A percentile compares a stretch with the other conserved stretches of the same genome.
Evolutionary conservation across 768 basidiomycete genomes (phyloP).

Genomic region (Leccinum olivaceopallidum): DNA sequence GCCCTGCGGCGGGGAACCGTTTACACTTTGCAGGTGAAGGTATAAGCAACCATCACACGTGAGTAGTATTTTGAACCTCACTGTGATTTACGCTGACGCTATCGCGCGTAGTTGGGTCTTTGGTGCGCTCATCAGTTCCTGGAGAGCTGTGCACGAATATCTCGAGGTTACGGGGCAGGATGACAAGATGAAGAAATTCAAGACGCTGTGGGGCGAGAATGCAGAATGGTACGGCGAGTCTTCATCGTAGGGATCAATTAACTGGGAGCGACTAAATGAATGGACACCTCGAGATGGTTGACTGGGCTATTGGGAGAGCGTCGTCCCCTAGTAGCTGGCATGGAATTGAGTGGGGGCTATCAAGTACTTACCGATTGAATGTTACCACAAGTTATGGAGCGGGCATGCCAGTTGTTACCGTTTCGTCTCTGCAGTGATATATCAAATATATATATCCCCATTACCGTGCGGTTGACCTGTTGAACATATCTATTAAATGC

Average conservation of each 20-base stretch:
- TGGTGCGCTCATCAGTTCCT: constrained; percentile 39
- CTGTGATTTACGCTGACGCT: neutral
- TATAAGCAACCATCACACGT: constrained; percentile 38
- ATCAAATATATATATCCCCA: too few species aligned
- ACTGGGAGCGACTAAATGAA: too few species aligned
- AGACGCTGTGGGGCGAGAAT: constrained; percentile 30
- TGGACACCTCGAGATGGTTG: too few species aligned
- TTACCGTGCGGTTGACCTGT: too few species aligned
- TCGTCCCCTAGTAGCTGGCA: too few species aligned
- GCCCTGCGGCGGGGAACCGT: constrained; percentile 25
- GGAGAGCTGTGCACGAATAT: constrained; percentile 34
- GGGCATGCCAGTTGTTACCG: too few species aligned
- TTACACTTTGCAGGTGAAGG: constrained; percentile 17
- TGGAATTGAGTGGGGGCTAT: too few species aligned
- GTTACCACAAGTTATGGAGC: too few species aligned
- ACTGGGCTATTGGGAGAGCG: too few species aligned
- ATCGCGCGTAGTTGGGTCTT: constrained; percentile 34
- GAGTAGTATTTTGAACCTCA: constrained; percentile 11
- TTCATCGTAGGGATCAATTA: neutral
- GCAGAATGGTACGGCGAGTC: constrained; percentile 26
- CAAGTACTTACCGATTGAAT: too few species aligned
- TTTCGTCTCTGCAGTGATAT: too few species aligned
- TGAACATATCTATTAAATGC: too few species aligned
- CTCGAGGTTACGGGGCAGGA: constrained; percentile 15
- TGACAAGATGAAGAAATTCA: constrained; percentile 19